A percentile compares a stretch with the other conserved stretches of the same genome.
These are phyloP conservation scores for Cytospora leucostoma DNA, from an alignment of 2,329 filamentous ascomycete genomes.

Conservation along the genomic window DNA sequence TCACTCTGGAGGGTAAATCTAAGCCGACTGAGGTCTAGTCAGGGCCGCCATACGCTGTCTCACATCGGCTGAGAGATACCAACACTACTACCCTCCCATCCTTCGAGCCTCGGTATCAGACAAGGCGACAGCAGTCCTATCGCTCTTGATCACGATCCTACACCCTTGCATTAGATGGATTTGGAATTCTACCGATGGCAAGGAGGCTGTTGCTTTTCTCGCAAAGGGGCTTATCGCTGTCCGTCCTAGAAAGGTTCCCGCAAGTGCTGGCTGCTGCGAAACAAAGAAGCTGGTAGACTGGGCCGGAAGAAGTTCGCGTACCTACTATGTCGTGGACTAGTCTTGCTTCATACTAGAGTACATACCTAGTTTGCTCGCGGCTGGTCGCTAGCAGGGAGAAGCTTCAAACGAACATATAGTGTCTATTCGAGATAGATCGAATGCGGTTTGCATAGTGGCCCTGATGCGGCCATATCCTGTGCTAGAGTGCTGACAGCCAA, in stretches of 20 bases:
- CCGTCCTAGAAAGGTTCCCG: neutral
- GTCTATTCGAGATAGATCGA: neutral
- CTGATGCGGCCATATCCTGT: neutral
- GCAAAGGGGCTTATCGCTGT: neutral
- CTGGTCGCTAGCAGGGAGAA: neutral
- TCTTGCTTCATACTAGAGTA: neutral
- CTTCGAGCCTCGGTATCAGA: neutral
- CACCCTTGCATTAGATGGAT: neutral
- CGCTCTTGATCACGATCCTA: neutral
- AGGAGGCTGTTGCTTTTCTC: neutral
- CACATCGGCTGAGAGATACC: neutral
- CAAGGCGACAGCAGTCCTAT: constrained; percentile 1
- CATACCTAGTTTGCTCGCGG: neutral
- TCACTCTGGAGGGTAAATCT: neutral
- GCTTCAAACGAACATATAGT: neutral
- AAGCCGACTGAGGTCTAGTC: neutral
- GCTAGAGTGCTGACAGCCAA: neutral
- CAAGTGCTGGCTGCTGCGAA: neutral
- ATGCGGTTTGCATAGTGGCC: neutral
- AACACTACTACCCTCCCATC: neutral
- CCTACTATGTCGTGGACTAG: neutral
- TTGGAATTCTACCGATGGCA: neutral
- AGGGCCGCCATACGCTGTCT: neutral
- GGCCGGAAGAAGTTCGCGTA: too few relatives aligned
- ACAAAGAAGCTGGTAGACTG: neutral